Evolutionary conservation across 192 early-diverging fungal species (phyloP).

Genomic region (Linnemannia hyalina): DNA sequence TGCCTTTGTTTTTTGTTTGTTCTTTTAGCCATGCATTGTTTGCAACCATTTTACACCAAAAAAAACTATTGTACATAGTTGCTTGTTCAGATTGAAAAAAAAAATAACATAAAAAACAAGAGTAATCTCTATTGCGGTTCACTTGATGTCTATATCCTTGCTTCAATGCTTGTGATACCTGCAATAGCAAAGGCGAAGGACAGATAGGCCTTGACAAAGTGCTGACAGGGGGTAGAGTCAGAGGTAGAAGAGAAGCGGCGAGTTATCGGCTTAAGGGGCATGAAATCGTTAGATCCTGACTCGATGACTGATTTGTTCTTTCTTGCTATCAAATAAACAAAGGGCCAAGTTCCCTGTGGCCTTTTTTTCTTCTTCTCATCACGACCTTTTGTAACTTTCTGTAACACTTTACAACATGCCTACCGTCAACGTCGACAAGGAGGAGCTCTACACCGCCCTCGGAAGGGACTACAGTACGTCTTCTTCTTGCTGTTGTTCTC

Average conservation of each 20-base stretch:
- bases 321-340: neutral
- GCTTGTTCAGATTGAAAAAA: neutral
- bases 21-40: neutral
- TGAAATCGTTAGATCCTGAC: neutral
- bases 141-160: neutral
- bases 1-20: neutral
- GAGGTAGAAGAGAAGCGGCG: neutral
- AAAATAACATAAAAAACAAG: slow-evolving; percentile 2
- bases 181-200: neutral
- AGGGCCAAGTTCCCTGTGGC: neutral
- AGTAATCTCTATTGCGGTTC: neutral
- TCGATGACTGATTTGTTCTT: neutral
- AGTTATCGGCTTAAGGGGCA: neutral
- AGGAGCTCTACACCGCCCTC: slow-evolving; percentile 86
- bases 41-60: neutral
- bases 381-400: neutral
- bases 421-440: slow-evolving; percentile 94
- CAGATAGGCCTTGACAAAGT: neutral
- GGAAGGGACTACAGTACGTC: slow-evolving; percentile 81
- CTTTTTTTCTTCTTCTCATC: neutral
- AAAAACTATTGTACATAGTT: slow-evolving; percentile 8
- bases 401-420: slow-evolving; percentile 76
- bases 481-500: neutral
- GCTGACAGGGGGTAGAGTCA: neutral
- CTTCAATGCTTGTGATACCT: neutral